Base-by-base conservation (phyloP, 2,329 filamentous ascomycete genomes). In the Penicillium sp. region DNA sequence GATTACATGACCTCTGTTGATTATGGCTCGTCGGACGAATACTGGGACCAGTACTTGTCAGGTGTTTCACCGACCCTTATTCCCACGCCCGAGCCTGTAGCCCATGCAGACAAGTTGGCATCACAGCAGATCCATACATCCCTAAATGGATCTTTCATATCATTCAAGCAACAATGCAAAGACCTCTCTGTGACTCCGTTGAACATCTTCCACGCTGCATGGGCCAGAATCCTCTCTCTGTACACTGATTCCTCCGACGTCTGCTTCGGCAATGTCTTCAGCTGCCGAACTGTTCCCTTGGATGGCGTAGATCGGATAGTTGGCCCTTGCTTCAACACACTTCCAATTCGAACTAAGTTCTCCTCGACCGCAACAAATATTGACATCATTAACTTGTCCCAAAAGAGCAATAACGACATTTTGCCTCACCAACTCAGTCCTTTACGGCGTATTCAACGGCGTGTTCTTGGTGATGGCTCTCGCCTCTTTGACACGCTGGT, bases 281-380 rank as follows among this genome's bases (percentile, higher is more conserved):
- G 82, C 61, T 89, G 90, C 1, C 81, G 90, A 7, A 84, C 82
- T 0, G 64, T 87, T 9, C 70, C 80, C 0, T 66, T 90, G 3
- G 77, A 84, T 6, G 79, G 77, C 0, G 73, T 91, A 10, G 82
- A 90, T 33, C 73, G 76, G 4, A 77, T 95, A 6, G 79, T 94
- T n/a, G 88, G 87, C 0, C 90, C 90, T 0, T 95, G 88, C 64
- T 95, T 96, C 74, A 96, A 95, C 63, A 95, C 90, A 0, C 69
- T 95, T 12, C 88, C 90, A 0, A 63, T 89, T 2, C 79, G 88
- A 24, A 69, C 81, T 15, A 69, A 80, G 29, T 53, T 86, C 9
- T 68, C 74, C 1, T 62, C 63, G 3, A 64, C 64, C 2, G 71
- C 66, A 1, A 76, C 75, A 15, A 82, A 83, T 49, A 59, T 74